Evolutionary conservation across 768 basidiomycete species (phyloP).

Genomic region (Crepidotus variabilis): DNA sequence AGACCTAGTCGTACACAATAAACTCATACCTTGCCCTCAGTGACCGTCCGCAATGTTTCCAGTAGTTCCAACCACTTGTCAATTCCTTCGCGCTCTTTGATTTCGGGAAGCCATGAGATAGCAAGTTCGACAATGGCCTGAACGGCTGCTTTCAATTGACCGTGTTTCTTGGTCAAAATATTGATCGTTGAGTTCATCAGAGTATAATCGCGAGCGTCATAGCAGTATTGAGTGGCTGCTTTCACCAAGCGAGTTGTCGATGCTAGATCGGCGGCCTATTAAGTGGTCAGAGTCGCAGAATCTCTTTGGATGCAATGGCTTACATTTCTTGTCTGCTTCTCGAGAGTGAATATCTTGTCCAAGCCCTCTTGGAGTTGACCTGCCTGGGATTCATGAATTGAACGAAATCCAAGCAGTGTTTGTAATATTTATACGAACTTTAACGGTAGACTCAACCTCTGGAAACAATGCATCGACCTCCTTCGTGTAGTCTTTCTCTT

Average conservation of each 20-base stretch:
- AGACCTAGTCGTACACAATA: not conserved
- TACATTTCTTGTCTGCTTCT: slow-evolving; percentile 97
- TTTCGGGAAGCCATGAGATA: slow-evolving; percentile 77
- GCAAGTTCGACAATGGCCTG: slow-evolving; percentile 89
- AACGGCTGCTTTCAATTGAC: slow-evolving; percentile 87
- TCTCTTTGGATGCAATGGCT: not conserved
- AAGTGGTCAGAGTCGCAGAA: not conserved
- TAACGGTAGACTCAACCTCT: slow-evolving; percentile 60
- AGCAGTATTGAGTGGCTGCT: slow-evolving; percentile 66
- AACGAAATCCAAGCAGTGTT: slow-evolving; percentile 11
- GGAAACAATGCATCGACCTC: slow-evolving; percentile 79
- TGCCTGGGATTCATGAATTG: slow-evolving; percentile 42
- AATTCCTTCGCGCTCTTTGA: slow-evolving; percentile 62
- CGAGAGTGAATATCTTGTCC: slow-evolving; percentile 83
- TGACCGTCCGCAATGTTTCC: slow-evolving; percentile 85
- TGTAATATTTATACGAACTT: slow-evolving; percentile 35
- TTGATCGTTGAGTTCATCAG: slow-evolving; percentile 68
- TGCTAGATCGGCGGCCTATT: slow-evolving; percentile 83
- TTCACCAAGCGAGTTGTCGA: slow-evolving; percentile 90
- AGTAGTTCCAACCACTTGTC: slow-evolving; percentile 85
- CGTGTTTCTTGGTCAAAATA: slow-evolving; percentile 89
- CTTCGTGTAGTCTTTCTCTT: slow-evolving; percentile 81
- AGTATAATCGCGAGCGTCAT: slow-evolving; percentile 65
- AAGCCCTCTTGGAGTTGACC: slow-evolving; percentile 82
- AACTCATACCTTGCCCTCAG: slow-evolving; percentile 85